phyloP scores from a whole-genome alignment of 192 early-diverging fungal genomes.

The Phlyctochytrium planicorne region DNA sequence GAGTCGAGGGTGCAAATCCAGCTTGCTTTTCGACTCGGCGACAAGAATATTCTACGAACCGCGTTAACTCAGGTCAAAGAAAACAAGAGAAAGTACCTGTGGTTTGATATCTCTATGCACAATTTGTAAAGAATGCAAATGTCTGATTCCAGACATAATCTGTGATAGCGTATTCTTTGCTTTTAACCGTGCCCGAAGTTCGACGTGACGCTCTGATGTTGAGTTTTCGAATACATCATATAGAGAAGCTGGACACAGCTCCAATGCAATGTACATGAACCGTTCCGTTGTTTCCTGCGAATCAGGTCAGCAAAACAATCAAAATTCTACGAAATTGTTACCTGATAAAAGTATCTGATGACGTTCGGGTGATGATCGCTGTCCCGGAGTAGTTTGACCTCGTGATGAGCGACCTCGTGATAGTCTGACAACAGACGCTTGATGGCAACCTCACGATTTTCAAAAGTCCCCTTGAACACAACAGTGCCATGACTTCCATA shows the following conservation, averaged over 20 bases:
- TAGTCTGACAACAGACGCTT: conserved; percentile 93
- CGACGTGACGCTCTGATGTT: conserved; percentile 38
- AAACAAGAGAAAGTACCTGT: conserved; percentile 30
- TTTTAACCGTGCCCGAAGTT: conserved; percentile 49
- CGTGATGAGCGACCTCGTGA: conserved; percentile 93
- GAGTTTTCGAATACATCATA: conserved; percentile 78
- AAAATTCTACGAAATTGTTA: conserved; percentile 32
- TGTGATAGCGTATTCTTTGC: conserved; percentile 75
- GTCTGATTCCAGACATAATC: conserved; percentile 80
- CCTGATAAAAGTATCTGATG: conserved; percentile 88
- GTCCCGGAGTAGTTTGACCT: conserved; percentile 88
- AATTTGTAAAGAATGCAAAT: conserved; percentile 91
- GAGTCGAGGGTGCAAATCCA: conserved; percentile 58
- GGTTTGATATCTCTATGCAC: conserved; percentile 98
- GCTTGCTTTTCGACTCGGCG: conserved; percentile 38
- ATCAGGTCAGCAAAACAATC: not conserved
- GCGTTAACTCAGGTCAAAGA: not conserved
- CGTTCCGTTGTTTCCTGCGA: conserved; percentile 73
- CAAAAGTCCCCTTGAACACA: conserved; percentile 91
- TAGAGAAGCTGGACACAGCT: conserved; percentile 87
- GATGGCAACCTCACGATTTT: conserved; percentile 88
- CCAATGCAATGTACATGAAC: conserved; percentile 97
- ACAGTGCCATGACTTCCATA: conserved; percentile 97
- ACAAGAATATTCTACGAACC: conserved; percentile 85
- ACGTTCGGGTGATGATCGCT: conserved; percentile 96